Conservation (phyloP, 176 grass and related monocot species). For the Phoenix roebelenii region DNA sequence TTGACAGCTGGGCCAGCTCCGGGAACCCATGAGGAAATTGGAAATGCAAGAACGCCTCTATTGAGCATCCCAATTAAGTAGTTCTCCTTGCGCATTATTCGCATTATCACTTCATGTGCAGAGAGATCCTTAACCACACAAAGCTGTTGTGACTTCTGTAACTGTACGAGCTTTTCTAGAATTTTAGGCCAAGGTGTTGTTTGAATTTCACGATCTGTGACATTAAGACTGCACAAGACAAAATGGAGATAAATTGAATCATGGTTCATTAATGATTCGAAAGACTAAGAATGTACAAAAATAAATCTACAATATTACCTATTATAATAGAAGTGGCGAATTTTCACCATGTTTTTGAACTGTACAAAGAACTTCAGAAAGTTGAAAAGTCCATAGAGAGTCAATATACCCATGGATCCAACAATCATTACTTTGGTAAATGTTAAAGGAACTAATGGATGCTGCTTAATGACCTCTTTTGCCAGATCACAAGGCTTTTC, state of each 20-base stretch:
- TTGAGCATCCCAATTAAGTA: conserved; percentile 99
- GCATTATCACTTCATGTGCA: conserved; percentile 91
- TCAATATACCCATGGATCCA: conserved; percentile 80
- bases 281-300: background rate
- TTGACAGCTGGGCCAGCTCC: conserved; percentile 61
- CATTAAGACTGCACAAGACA: conserved; percentile 60
- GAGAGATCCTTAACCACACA: conserved; percentile 95
- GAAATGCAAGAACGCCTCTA: conserved; percentile 86
- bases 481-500: conserved; percentile 80
- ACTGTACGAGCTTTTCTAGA: conserved; percentile 73
- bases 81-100: conserved; percentile 99
- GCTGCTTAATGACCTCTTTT: conserved; percentile 49
- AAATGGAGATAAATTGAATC: background rate
- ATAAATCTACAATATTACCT: conserved; percentile 41
- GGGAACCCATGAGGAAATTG: conserved; percentile 65
- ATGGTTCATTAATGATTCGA: no score
- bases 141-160: conserved; percentile 64
- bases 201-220: conserved; percentile 86
- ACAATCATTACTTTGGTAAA: conserved; percentile 75
- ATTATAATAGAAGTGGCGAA: conserved; percentile 76
- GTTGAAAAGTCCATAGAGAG: conserved; percentile 78
- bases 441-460: conserved; percentile 78
- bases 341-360: conserved; percentile 61
- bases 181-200: conserved; percentile 88
- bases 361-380: conserved; percentile 97